These are phyloP conservation scores for Sechiopsis laciniata DNA, from an alignment of 306 rosid species.

Conservation along the genomic window DNA sequence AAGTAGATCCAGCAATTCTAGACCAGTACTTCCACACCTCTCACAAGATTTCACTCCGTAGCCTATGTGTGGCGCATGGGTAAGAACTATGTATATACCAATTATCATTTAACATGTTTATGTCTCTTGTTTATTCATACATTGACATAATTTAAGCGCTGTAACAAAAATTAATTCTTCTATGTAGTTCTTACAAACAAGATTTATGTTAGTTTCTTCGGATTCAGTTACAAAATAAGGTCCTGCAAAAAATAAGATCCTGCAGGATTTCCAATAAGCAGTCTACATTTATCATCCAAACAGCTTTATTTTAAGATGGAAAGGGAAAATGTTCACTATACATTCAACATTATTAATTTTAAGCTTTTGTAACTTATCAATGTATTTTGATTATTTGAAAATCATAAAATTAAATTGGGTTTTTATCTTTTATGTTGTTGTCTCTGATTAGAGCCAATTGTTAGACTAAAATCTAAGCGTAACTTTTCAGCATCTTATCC, in stretches of 20 bases:
- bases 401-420: too few relatives aligned
- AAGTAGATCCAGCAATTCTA: constrained; percentile 47
- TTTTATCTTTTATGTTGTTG: too few relatives aligned
- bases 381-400: too few relatives aligned
- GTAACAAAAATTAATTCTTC: not conserved
- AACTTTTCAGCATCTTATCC: not conserved
- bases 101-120: not conserved
- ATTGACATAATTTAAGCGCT: not conserved
- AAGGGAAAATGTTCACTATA: too few relatives aligned
- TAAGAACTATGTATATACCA: constrained; percentile 25
- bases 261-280: constrained; percentile 5
- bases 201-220: not conserved
- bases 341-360: too few relatives aligned
- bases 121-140: constrained; percentile 2
- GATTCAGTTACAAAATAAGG: not conserved
- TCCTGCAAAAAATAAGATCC: not conserved
- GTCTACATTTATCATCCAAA: not conserved
- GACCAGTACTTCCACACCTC: constrained; percentile 71
- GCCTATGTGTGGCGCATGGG: constrained; percentile 84
- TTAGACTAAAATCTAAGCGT: not conserved
- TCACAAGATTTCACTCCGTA: constrained; percentile 56
- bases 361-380: too few relatives aligned
- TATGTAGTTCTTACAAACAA: not conserved
- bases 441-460: not conserved
- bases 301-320: too few relatives aligned